Conservation (phyloP, 2,329 filamentous ascomycete species). For the Colletotrichum gigasporum region DNA sequence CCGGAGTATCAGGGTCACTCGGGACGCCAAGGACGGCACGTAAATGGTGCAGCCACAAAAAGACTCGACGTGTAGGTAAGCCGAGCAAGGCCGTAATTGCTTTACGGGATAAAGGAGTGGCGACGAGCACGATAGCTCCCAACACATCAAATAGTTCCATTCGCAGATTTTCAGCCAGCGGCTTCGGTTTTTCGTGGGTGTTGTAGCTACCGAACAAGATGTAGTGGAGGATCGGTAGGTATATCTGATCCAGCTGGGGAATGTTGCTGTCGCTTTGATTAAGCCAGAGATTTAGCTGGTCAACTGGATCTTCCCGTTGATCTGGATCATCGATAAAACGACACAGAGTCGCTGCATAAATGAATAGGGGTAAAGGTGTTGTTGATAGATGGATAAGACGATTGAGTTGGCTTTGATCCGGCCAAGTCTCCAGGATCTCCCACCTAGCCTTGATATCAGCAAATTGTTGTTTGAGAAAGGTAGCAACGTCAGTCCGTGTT, state of each 20-base stretch:
- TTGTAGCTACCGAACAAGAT: not conserved
- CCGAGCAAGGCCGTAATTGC: not conserved
- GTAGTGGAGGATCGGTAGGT: not conserved
- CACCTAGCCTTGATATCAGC: not conserved
- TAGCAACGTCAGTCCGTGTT: not conserved
- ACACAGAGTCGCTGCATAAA: slow-evolving; percentile 15
- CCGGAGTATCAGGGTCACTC: not conserved
- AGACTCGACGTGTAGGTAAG: not conserved
- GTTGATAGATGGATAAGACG: not conserved
- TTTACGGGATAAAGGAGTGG: not conserved
- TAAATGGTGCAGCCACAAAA: not conserved
- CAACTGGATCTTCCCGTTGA: not conserved
- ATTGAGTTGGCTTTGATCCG: not conserved
- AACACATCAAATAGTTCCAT: not conserved
- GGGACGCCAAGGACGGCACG: not conserved
- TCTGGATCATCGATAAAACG: not conserved
- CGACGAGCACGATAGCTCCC: not conserved
- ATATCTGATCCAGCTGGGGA: not conserved
- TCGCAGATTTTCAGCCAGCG: not conserved
- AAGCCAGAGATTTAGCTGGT: not conserved
- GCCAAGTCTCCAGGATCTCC: not conserved
- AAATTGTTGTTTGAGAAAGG: not conserved
- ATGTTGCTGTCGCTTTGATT: not conserved
- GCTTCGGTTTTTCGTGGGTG: not conserved
- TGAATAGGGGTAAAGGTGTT: slow-evolving; percentile 7